Conservation (phyloP, 2,329 filamentous ascomycete genomes). For the Penicillium sp. region DNA sequence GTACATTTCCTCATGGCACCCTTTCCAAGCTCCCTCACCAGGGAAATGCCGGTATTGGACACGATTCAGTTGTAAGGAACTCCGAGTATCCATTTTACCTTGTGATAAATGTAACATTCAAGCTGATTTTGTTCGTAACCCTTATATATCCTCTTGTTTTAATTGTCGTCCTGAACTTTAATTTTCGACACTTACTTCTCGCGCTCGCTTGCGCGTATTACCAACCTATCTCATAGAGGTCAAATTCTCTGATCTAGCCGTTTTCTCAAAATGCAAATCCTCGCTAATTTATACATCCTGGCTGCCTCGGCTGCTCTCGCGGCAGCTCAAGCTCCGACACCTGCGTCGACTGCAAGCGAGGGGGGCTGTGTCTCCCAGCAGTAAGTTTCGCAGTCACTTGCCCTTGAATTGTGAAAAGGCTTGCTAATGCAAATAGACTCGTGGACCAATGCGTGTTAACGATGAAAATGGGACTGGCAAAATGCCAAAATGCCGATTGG, state of each 20-base stretch:
- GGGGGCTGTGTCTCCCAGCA: conserved; percentile 16
- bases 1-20: conserved; percentile 5
- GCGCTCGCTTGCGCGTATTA: neutral
- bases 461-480: conserved; percentile 17
- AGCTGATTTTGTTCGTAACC: neutral
- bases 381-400: conserved; percentile 1
- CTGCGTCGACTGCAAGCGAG: conserved; percentile 6
- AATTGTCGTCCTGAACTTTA: neutral
- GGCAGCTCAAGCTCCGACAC: conserved; percentile 12
- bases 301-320: conserved; percentile 5
- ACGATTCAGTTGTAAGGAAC: neutral
- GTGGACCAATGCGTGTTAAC: conserved; percentile 21
- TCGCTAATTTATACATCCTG: conserved; percentile 7
- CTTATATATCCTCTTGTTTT: conserved; percentile 6
- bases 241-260: neutral
- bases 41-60: conserved; percentile 13
- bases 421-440: conserved; percentile 15
- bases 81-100: conserved; percentile 13
- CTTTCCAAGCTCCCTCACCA: neutral
- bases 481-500: conserved; percentile 20
- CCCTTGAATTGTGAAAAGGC: neutral
- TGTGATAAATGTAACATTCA: conserved; percentile 18
- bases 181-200: neutral
- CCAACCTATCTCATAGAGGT: neutral
- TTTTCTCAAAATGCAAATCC: conserved; percentile 3